Evolutionary conservation across 176 grass and related monocot species (phyloP), one percentile per base, ranked within the genome.

Genomic region (Secale cereale): DNA sequence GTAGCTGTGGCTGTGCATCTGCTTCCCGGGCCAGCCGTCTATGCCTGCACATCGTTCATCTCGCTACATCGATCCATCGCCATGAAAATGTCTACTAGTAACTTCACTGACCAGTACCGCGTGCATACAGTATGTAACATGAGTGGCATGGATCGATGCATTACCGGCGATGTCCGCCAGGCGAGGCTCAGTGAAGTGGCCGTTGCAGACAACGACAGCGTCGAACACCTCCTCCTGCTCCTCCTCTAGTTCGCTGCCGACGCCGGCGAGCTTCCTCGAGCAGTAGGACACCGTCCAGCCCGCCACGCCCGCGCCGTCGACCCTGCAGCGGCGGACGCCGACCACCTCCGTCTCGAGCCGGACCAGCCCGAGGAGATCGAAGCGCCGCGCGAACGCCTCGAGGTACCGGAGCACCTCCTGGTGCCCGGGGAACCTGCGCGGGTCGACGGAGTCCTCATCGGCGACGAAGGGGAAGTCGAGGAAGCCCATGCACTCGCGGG

Each of bases 401-500:
- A 94, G 75, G 30, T 94, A 91, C 2, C 86, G 48, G 39, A 94
- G 88, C 36, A 94, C 86, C 83, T 91, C 92, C 33, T 50, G 19
- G 35, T 91, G 92, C 15, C 78, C 86, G 0, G 88, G 92, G 67
- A 85, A 93, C 65, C 88, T 65, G 32, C 91, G 81, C 14, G 78
- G 37, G 23, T 93, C 88, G 11, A 43, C 85, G 33, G 39, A 35
- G 65, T 29, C 14, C 20, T 15, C 52, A 3, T 4, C 27, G 56
- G 82, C 54, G 70, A 19, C 57, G 82, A 95, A 98, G 33, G 96
- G 93, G 64, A 90, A 98, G 77, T 98, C 93, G 12, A 92, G 72
- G 82, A 94, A 98, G 14, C 89, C 91, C 96, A 98, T 98, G 59
- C 6, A 11, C 89, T 98, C 93, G 22, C 91, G 89, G 0, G 96